Conservation (phyloP, 208 protist species). For the Chromosphaera perkinsii region DNA sequence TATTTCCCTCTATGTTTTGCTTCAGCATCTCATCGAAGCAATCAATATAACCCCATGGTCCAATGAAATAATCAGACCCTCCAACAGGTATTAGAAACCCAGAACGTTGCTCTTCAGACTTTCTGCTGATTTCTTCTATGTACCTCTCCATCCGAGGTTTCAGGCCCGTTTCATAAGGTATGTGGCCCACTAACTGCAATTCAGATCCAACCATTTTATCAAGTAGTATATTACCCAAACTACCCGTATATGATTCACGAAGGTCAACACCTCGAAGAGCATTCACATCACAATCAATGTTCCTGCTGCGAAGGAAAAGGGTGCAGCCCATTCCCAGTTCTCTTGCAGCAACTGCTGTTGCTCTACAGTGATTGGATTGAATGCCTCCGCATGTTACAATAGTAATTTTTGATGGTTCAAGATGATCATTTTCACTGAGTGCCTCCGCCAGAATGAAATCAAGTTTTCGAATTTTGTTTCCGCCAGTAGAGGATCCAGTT, state of each 20-base stretch:
- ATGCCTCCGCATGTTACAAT: slow-evolving; percentile 39
- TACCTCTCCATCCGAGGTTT: slow-evolving; percentile 9
- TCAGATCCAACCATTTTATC: slow-evolving; percentile 26
- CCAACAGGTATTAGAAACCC: slow-evolving; percentile 39
- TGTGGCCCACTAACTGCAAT: slow-evolving; percentile 10
- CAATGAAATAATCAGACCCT: slow-evolving; percentile 30
- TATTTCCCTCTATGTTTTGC: neutral
- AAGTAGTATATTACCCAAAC: slow-evolving; percentile 36
- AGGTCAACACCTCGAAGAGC: slow-evolving; percentile 1
- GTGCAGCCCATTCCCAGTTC: slow-evolving; percentile 24
- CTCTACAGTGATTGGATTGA: slow-evolving; percentile 38
- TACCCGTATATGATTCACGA: slow-evolving; percentile 8
- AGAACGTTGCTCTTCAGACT: neutral
- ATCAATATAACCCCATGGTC: slow-evolving; percentile 42
- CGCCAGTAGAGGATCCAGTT: slow-evolving; percentile 13
- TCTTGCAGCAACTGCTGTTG: slow-evolving; percentile 34
- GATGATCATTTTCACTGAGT: neutral
- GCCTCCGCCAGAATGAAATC: slow-evolving; percentile 44
- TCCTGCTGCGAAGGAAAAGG: slow-evolving; percentile 25
- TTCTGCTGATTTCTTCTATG: neutral
- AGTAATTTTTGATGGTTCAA: too few species aligned
- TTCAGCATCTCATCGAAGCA: slow-evolving; percentile 5
- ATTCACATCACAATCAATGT: neutral
- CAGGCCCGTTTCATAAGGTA: slow-evolving; percentile 14
- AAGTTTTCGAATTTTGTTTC: slow-evolving; percentile 40